Evolutionary conservation across 1,284 basidiomycete genomes (phyloP).

Genomic region (Sanghuangporus sanghuang): DNA sequence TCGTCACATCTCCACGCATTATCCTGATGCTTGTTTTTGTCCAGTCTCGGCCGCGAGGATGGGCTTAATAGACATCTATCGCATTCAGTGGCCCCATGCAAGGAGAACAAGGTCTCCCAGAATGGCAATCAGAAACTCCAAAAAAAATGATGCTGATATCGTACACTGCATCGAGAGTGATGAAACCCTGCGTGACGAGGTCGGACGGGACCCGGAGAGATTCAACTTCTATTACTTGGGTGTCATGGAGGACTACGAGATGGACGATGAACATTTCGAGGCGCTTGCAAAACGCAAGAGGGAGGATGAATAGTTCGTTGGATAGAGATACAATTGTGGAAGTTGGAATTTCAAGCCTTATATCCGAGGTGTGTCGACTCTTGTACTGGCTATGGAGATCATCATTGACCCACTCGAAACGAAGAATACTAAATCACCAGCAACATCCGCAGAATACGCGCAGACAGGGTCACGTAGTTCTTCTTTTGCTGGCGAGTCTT

Average conservation of each 20-base stretch:
- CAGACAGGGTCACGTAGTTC: too few species aligned
- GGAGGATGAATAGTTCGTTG: not conserved
- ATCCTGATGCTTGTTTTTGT: slow-evolving; percentile 8
- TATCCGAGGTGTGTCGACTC: too few species aligned
- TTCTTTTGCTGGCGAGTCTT: too few species aligned
- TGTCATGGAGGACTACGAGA: slow-evolving; percentile 8
- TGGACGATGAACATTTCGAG: slow-evolving; percentile 12
- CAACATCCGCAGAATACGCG: too few species aligned
- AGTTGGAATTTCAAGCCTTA: too few species aligned
- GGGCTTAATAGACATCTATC: not conserved
- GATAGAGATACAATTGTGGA: too few species aligned
- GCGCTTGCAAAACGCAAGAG: not conserved
- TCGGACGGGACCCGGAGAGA: not conserved
- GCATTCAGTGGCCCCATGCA: not conserved
- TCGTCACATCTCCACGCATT: slow-evolving; percentile 6
- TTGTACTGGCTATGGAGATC: too few species aligned
- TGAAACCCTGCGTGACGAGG: not conserved
- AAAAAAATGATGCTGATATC: not conserved
- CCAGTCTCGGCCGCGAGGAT: not conserved
- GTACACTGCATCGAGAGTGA: not conserved
- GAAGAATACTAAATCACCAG: too few species aligned
- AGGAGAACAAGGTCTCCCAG: not conserved
- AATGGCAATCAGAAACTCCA: not conserved
- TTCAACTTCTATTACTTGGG: slow-evolving; percentile 15
- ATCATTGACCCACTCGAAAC: too few species aligned